A percentile compares a stretch with the other conserved stretches of the same genome.
These are phyloP conservation scores for Lactarius sp. DNA, from an alignment of 768 basidiomycete species.

Conservation along the genomic window DNA sequence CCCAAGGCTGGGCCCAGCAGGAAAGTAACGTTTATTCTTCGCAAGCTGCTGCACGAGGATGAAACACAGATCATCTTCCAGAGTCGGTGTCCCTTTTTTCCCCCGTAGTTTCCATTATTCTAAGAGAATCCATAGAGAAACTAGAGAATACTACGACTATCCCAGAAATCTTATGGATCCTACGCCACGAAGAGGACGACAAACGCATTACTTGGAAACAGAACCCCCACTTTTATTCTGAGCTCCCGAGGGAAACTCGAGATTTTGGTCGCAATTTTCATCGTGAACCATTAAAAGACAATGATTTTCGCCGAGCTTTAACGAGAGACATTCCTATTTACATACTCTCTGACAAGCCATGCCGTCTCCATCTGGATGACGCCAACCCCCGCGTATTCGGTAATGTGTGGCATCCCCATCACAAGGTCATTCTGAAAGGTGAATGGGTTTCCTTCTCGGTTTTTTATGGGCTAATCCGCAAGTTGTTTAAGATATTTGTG, in stretches of 20 bases:
- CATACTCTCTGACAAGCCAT: background rate
- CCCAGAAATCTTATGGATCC: too few species aligned
- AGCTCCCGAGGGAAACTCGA: too few species aligned
- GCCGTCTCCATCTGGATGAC: background rate
- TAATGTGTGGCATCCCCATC: conserved; percentile 3
- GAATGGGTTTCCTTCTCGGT: background rate
- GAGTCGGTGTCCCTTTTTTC: background rate
- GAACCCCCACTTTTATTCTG: too few species aligned
- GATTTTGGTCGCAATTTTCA: too few species aligned
- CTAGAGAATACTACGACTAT: too few species aligned
- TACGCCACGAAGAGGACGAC: too few species aligned
- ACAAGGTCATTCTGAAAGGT: conserved; percentile 15
- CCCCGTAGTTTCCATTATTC: background rate
- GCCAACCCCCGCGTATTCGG: background rate
- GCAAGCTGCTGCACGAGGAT: background rate
- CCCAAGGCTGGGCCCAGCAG: background rate
- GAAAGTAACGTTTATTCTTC: background rate
- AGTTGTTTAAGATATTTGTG: background rate
- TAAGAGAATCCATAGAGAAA: too few species aligned
- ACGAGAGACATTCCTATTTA: background rate
- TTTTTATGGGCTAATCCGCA: background rate
- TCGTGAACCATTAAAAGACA: too few species aligned
- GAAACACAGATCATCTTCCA: background rate
- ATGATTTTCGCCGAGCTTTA: background rate
- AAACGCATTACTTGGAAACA: background rate